A percentile compares a stretch with the other conserved stretches of the same genome.
These are phyloP conservation scores for Trypanosoma rangeli DNA, from an alignment of 208 protist genomes.

Conservation along the genomic window DNA sequence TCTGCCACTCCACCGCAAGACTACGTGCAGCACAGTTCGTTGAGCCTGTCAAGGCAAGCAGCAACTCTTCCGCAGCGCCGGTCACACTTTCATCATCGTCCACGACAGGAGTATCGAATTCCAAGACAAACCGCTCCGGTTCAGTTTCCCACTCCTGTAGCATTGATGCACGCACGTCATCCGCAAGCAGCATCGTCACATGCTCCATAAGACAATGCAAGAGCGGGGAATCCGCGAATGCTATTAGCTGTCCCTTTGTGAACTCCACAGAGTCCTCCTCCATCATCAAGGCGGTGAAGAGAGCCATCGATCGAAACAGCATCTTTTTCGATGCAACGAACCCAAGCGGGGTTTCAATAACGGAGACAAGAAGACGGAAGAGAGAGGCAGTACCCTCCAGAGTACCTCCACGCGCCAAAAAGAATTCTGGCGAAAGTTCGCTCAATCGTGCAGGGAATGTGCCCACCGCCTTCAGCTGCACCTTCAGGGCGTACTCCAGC, in stretches of 20 bases:
- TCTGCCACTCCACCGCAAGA: constrained; percentile 45
- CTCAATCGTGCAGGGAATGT: constrained; percentile 50
- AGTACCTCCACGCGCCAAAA: constrained; percentile 19
- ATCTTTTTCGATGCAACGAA: constrained; percentile 52
- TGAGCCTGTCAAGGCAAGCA: constrained; percentile 75
- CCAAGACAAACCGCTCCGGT: constrained; percentile 51
- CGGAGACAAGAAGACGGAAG: constrained; percentile 34
- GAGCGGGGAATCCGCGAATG: constrained; percentile 22
- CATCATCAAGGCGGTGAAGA: constrained; percentile 42
- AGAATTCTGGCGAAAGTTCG: constrained; percentile 43
- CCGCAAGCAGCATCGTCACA: constrained; percentile 59
- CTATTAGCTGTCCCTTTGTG: constrained; percentile 24
- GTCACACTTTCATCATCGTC: constrained; percentile 41
- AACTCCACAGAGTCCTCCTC: constrained; percentile 60
- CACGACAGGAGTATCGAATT: constrained; percentile 58
- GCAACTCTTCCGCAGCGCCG: constrained; percentile 62
- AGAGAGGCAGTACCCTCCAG: constrained; percentile 3
- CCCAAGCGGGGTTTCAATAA: constrained; percentile 27
- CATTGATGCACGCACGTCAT: constrained; percentile 30
- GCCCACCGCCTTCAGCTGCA: constrained; percentile 39
- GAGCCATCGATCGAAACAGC: constrained; percentile 55
- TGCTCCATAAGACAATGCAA: constrained; percentile 38
- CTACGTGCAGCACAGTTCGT: constrained; percentile 23
- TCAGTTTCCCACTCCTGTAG: constrained; percentile 44
- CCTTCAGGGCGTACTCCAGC: constrained; percentile 75